These are phyloP conservation scores for Logfia minima DNA, from an alignment of 129 eudicot genomes.

Conservation along the genomic window DNA sequence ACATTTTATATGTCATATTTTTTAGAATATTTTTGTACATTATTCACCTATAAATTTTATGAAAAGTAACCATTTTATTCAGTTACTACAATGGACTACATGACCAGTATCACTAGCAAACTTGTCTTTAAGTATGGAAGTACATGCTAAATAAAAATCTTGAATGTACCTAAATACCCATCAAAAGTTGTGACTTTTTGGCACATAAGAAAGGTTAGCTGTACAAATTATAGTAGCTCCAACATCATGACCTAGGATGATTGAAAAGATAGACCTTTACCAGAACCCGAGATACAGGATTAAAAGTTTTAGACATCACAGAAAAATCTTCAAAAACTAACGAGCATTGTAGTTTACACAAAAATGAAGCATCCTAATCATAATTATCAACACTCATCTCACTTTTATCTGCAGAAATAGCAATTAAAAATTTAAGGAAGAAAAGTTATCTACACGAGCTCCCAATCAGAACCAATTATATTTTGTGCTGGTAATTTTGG, in stretches of 20 bases:
- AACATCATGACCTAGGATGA: neutral
- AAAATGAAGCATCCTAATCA: slow-evolving; percentile 20
- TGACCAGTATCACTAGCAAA: neutral
- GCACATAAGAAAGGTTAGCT: neutral
- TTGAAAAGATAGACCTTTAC: neutral
- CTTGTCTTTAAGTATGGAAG: neutral
- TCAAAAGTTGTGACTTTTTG: neutral
- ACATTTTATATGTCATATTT: too few relatives aligned
- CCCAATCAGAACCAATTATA: slow-evolving; percentile 52
- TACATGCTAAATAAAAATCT: too few relatives aligned
- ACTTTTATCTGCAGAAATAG: slow-evolving; percentile 30
- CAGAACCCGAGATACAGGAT: neutral
- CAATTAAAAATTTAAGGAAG: neutral
- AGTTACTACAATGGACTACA: neutral
- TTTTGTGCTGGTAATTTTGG: slow-evolving; percentile 26
- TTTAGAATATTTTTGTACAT: too few relatives aligned
- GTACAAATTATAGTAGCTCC: neutral
- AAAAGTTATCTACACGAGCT: slow-evolving; percentile 45
- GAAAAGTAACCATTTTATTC: too few relatives aligned
- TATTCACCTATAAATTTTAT: too few relatives aligned
- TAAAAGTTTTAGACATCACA: neutral
- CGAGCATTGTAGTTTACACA: neutral
- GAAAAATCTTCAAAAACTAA: slow-evolving; percentile 15
- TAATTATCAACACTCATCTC: slow-evolving; percentile 32
- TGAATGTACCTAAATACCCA: neutral